These are phyloP conservation scores for Hypoxylon sp. DNA, from an alignment of 2,329 filamentous ascomycete genomes.

Conservation along the genomic window DNA sequence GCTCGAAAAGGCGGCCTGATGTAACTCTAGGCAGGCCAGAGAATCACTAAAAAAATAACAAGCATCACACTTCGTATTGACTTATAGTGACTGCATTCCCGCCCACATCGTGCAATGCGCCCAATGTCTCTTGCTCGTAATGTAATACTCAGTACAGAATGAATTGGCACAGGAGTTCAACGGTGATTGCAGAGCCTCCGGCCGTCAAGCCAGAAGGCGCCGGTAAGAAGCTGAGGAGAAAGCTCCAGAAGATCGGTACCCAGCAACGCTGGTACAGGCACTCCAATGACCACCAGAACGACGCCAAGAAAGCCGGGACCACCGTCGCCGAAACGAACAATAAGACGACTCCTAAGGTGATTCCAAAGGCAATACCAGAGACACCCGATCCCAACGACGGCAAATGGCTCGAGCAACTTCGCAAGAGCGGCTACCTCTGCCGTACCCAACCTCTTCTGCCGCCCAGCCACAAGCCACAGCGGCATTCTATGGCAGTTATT, in stretches of 20 bases:
- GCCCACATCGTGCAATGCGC: constrained; percentile 14
- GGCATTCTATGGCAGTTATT: constrained; percentile 41
- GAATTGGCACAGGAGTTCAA: constrained; percentile 47
- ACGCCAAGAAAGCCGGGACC: constrained; percentile 40
- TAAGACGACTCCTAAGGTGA: constrained; percentile 6
- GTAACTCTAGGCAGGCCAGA: constrained; percentile 40
- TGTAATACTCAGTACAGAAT: constrained; percentile 40
- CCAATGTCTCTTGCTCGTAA: constrained; percentile 15
- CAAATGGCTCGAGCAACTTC: constrained; percentile 50
- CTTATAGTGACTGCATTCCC: constrained; percentile 33
- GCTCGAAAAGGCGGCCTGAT: constrained; percentile 26
- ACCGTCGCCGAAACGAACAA: constrained; percentile 27
- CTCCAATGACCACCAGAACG: constrained; percentile 38
- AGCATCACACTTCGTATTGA: constrained; percentile 26
- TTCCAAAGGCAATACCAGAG: constrained; percentile 29
- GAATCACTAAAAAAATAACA: constrained; percentile 35
- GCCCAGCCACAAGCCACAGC: constrained; percentile 24
- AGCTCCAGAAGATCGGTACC: constrained; percentile 49
- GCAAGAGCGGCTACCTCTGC: constrained; percentile 47
- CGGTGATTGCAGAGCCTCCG: constrained; percentile 38
- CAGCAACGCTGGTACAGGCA: constrained; percentile 43
- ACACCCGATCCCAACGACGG: constrained; percentile 42
- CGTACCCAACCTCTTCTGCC: constrained; percentile 31
- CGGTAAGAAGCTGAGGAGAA: constrained; percentile 50
- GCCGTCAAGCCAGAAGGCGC: constrained; percentile 44